These are phyloP conservation scores for Penicillium pulvis DNA, from an alignment of 495 filamentous ascomycete species.

Conservation along the genomic window DNA sequence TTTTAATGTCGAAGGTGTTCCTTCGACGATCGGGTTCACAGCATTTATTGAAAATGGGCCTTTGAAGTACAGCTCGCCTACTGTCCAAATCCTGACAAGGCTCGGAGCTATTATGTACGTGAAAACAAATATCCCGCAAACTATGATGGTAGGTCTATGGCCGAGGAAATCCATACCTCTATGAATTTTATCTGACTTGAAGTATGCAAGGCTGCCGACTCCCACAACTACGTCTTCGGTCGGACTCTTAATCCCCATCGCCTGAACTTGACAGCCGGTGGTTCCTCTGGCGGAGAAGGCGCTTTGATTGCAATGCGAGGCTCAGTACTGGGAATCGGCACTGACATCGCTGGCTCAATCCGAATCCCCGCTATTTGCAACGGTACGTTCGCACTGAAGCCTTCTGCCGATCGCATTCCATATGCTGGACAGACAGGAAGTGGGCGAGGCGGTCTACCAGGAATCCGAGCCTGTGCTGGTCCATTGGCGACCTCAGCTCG, in stretches of 20 bases:
- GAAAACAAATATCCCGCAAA: constrained; percentile 62
- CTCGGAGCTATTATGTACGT: constrained; percentile 55
- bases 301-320: constrained; percentile 58
- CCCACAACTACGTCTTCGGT: constrained; percentile 51
- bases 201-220: constrained; percentile 17
- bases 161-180: neutral
- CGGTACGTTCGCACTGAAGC: constrained; percentile 34
- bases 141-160: constrained; percentile 8
- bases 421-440: constrained; percentile 37
- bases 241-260: constrained; percentile 58
- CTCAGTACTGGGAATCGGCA: constrained; percentile 58
- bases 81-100: constrained; percentile 30
- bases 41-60: constrained; percentile 24
- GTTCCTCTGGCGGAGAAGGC: constrained; percentile 60
- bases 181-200: neutral
- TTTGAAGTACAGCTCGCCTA: constrained; percentile 18
- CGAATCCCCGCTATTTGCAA: constrained; percentile 53
- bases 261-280: constrained; percentile 48
- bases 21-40: constrained; percentile 23
- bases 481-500: constrained; percentile 58
- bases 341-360: constrained; percentile 57
- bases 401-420: constrained; percentile 30
- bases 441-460: constrained; percentile 26
- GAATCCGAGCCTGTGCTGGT: constrained; percentile 37
- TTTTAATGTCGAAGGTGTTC: constrained; percentile 26